Conservation (phyloP, 345 rosid genomes). For the Turritis glabra region DNA sequence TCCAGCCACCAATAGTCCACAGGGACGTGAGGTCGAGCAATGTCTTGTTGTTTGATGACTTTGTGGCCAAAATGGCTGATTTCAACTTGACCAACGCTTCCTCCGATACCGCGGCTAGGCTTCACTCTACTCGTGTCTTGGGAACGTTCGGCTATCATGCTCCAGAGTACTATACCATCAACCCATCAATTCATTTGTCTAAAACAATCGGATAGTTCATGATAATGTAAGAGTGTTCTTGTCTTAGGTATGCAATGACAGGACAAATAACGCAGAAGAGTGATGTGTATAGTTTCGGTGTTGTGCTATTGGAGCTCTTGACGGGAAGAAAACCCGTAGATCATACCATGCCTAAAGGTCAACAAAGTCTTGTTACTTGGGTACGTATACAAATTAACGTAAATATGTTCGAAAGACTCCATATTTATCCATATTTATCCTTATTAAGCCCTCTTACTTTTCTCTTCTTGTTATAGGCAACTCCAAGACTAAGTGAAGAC, state of each 20-base stretch:
- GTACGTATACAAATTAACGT: slow-evolving; percentile 42
- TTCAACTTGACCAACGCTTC: slow-evolving; percentile 86
- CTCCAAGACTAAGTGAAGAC: slow-evolving; percentile 98
- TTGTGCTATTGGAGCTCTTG: slow-evolving; percentile 90
- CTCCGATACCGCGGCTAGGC: slow-evolving; percentile 86
- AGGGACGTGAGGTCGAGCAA: slow-evolving; percentile 98
- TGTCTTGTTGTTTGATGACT: slow-evolving; percentile 80
- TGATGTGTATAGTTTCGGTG: slow-evolving; percentile 98
- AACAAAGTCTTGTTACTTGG: slow-evolving; percentile 99
- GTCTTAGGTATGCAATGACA: slow-evolving; percentile 95
- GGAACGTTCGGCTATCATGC: slow-evolving; percentile 99
- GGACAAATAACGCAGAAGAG: slow-evolving; percentile 98
- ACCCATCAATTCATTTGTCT: neutral
- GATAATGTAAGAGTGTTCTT: neutral
- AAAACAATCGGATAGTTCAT: neutral
- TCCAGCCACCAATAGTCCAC: slow-evolving; percentile 88
- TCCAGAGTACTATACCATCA: slow-evolving; percentile 62
- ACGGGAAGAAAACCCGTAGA: slow-evolving; percentile 99
- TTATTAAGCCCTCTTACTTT: neutral
- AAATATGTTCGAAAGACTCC: neutral
- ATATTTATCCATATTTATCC: neutral
- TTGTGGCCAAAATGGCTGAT: slow-evolving; percentile 82
- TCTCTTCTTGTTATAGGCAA: slow-evolving; percentile 58
- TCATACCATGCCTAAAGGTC: slow-evolving; percentile 99
- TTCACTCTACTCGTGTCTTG: slow-evolving; percentile 94